These are phyloP conservation scores for Ceratocystis ficicola DNA, from an alignment of 2,329 filamentous ascomycete genomes.

Conservation along the genomic window DNA sequence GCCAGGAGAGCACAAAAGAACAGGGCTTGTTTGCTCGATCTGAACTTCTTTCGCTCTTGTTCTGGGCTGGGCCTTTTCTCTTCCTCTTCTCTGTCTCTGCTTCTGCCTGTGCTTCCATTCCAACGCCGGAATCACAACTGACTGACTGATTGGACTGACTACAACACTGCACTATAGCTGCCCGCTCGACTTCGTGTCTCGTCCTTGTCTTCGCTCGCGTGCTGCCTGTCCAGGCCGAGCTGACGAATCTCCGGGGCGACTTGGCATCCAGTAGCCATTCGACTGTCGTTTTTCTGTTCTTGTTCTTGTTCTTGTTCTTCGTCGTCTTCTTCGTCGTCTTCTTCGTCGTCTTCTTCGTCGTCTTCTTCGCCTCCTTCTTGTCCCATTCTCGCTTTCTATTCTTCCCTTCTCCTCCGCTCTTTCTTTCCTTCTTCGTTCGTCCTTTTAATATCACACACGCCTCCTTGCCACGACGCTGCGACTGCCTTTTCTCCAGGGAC, in stretches of 20 bases:
- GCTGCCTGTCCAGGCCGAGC: not conserved
- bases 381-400: not conserved
- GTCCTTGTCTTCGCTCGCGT: not conserved
- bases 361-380: not conserved
- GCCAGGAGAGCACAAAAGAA: not conserved
- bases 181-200: not conserved
- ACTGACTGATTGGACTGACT: not conserved
- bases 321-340: not conserved
- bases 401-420: not conserved
- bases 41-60: not conserved
- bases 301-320: no score
- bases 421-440: not conserved
- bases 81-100: not conserved
- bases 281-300: not conserved
- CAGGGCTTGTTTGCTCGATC: not conserved
- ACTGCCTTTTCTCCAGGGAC: not conserved
- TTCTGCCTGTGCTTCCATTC: slow-evolving; percentile 1
- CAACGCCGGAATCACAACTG: not conserved
- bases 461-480: not conserved
- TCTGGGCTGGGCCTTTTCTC: slow-evolving; percentile 7
- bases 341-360: no score
- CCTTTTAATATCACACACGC: not conserved
- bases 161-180: not conserved
- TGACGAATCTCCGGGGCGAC: not conserved
- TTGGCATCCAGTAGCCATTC: not conserved